Evolutionary conservation across 1,139 yeast species (phyloP), one percentile per base, ranked within the genome.

Genomic region (Blastobotrys persicus): DNA sequence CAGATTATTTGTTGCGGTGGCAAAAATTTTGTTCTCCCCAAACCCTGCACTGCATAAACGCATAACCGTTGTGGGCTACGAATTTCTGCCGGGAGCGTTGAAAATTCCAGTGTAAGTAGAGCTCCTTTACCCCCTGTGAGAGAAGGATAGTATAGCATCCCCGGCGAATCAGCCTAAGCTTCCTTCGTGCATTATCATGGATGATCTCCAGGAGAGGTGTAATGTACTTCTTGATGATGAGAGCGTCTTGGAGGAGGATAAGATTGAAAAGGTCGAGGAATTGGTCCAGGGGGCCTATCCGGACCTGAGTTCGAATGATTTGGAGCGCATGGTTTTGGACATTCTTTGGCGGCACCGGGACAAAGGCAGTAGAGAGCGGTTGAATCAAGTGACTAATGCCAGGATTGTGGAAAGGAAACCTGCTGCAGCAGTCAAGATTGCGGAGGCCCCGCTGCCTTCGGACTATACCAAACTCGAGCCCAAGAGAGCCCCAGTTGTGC

Each of bases 261-360:
- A 64, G 42, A 64, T 72, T 14, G 75, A 71, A 50, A 50, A 52
- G 45, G 59, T 72, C 11, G 74, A 72, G 49, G 64, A 60, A 12
- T 54, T 68, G 2, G 72, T 71, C 16, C 50, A 51, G 3, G 51
- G 50, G 31, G 50, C 55, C 31, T 58, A 55, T 18, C 55, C 57
- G 1, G 47, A 47, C 11, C 46, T 54, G 44, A 31, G 33, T 16
- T 49, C 48, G 3, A 55, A 28, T 12, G 67, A 49, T 45, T 54
- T 52, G 52, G 73, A 57, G 50, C 59, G 70, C 20, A 45, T 54
- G 58, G 72, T 72, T 4, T 59, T 73, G 53, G 75, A 71, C 44
- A 66, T 72, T 13, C 54, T 73, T 45, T 71, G 76, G 75, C 63
- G 59, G 26, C 76, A 72, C 50, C 66, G 70, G 39, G 70, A 64